Evolutionary conservation across 176 grass and related monocot genomes (phyloP), one percentile per base, ranked within the genome.

Genomic region (Areca catechu): DNA sequence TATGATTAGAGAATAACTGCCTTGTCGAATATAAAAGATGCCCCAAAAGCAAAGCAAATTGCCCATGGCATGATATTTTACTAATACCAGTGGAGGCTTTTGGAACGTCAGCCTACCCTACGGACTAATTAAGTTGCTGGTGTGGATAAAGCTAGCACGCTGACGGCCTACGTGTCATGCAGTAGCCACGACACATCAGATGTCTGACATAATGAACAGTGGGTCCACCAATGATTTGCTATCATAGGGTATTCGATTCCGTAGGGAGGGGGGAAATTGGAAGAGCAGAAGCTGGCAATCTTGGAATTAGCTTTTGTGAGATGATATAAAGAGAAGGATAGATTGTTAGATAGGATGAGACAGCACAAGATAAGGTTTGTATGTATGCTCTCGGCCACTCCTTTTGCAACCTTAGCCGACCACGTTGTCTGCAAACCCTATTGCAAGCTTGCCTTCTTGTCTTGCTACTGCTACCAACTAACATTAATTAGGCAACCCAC

Each of bases 1-100:
- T 55, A 69, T 77, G 56, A 76, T 76, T 69, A 76, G 56, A 61
- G 64, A 76, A 62, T 56, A 69, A 76, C 53, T 68, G 22, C 65
- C 51, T 68, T 48, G 22, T 24, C 65, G 53, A 69, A 25, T 51
- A 24, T 16, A 51, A 60, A 62, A 43, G 52, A 53, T 63, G 59
- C 34, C 19, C 21, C 15, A 24, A 19, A 60, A 27, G 10, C 24
- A 10, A 17, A 60, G 15, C 16, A n/a, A 29, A 60, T 60, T 1
- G 22, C 25, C 7, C 3, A 19, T 60, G 37, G 4, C 3, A 19
- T 60, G 37, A 14, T 34, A 59, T 6, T 37, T 37, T 7, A 60
- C 57, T 29, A 18, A n/a, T 16, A 60, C 15, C 25, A 29, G 22
- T 58, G 56, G 56, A 58, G 1, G 22, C 24, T 27, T 58, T 23